Base-by-base conservation (phyloP, 441 rosid genomes). In the Aquilaria agallochum region DNA sequence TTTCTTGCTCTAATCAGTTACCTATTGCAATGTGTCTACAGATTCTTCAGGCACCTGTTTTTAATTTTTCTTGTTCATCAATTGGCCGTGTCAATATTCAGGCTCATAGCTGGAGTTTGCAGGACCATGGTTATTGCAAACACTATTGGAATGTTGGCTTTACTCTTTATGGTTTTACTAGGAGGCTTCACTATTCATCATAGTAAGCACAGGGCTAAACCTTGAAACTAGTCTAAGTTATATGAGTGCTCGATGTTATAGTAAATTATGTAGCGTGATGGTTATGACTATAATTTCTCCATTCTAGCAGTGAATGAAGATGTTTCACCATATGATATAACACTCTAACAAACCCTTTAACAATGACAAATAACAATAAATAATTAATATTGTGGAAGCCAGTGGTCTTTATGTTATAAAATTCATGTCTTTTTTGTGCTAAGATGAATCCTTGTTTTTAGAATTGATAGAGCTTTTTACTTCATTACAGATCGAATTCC, bases 111-210 rank as follows among this genome's bases (percentile, higher is more conserved):
- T 9, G 90, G 83, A 45, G 64, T 74, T 1, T 88, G 97, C 70
- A 85, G 85, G 72, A 85, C 90, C 40, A 85, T 88, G 86, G 82
- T 82, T 56, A 74, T 87, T 68, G 84, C 97, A 5, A 79, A 78
- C 55, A 84, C 90, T 0, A 94, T 93, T 0, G 92, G 97, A 9
- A 77, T 72, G 56, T 75, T 86, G 11, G 62, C 68, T 63, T 78
- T 86, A 2, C 74, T 88, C 0, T 73, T 91, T 2, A 59, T 84
- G 55, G 79, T 86, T 81, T 68, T 91, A 74, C 80, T 86, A 6
- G 94, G 94, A 50, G 97, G 96, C 30, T 88, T 91, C 77, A 80
- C 88, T 46, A 62, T 88, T 55, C 96, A 86, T 14, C 70, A 67
- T 74, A 65, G 90, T 88, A 33, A 52, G 61, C 12, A 34, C 11